phyloP scores from a whole-genome alignment of 345 rosid genomes.

The Populus euphratica region DNA sequence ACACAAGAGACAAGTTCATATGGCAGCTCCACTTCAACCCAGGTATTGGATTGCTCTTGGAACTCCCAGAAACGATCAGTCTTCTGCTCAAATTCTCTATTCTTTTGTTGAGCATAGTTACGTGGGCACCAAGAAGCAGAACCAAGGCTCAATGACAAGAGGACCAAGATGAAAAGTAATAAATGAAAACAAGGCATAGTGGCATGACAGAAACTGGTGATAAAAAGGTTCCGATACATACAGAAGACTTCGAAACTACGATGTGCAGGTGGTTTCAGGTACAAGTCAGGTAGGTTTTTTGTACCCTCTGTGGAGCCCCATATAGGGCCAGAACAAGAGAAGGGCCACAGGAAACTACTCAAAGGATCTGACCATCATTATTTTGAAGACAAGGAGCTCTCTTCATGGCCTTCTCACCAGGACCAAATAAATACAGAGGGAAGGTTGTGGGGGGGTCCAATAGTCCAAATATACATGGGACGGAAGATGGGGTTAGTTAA shows the following conservation, averaged over 20 bases:
- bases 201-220: conserved; percentile 9
- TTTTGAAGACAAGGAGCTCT: conserved; percentile 2
- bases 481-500: not conserved
- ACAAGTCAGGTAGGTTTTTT: conserved; percentile 12
- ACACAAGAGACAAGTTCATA: conserved; percentile 59
- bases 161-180: conserved; percentile 28
- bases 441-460: conserved; percentile 20
- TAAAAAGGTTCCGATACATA: conserved; percentile 2
- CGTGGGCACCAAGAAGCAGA: conserved; percentile 24
- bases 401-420: conserved; percentile 15
- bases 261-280: conserved; percentile 26
- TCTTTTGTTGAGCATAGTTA: conserved; percentile 1
- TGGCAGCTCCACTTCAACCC: conserved; percentile 64
- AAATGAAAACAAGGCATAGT: conserved; percentile 34
- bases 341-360: conserved; percentile 3
- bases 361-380: not conserved
- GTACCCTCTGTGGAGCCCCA: conserved; percentile 23
- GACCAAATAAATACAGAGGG: conserved; percentile 11
- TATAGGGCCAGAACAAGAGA: conserved; percentile 16
- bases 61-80: conserved; percentile 65
- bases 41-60: conserved; percentile 44
- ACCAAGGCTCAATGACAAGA: conserved; percentile 14
- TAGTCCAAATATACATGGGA: too few species aligned
- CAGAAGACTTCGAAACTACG: conserved; percentile 23
- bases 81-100: conserved; percentile 45